Percentiles rank a stretch among this genome's conserved stretches.
These are phyloP conservation scores for Salmacisia buchloeana DNA, from an alignment of 1,284 basidiomycete species.

Conservation along the genomic window DNA sequence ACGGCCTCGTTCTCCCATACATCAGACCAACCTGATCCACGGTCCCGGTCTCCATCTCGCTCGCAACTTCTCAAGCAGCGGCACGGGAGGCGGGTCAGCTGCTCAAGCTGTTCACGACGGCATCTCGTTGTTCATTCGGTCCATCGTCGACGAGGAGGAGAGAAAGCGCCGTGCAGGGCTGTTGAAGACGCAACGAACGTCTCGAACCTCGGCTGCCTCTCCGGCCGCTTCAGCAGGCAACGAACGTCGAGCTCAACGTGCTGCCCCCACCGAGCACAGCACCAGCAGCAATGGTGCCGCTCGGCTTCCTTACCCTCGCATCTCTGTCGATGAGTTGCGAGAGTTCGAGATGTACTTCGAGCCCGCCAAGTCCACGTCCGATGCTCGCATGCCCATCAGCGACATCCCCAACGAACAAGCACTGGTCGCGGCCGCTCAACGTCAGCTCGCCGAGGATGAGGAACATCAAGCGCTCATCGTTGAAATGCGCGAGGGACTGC, in stretches of 20 bases:
- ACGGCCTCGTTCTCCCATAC: not conserved
- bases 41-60: slow-evolving; percentile 7
- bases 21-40: not conserved
- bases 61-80: not conserved
- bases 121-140: not conserved
- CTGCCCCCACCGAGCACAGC: not conserved
- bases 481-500: not conserved
- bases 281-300: too few relatives aligned
- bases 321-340: not conserved
- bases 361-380: not conserved
- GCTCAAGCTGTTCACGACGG: not conserved
- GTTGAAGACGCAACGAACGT: too few relatives aligned
- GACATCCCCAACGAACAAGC: not conserved
- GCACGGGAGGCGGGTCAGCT: not conserved
- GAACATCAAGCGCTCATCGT: not conserved
- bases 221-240: not conserved
- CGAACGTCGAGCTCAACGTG: not conserved
- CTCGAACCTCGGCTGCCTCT: too few relatives aligned
- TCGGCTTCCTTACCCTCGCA: too few relatives aligned
- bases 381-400: not conserved
- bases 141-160: not conserved
- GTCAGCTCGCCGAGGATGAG: too few relatives aligned
- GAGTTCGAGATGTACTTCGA: not conserved
- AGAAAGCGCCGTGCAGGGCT: too few relatives aligned
- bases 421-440: too few relatives aligned